These are phyloP conservation scores for Singerocomus inundabilis DNA, from an alignment of 1,284 basidiomycete species.

Conservation along the genomic window DNA sequence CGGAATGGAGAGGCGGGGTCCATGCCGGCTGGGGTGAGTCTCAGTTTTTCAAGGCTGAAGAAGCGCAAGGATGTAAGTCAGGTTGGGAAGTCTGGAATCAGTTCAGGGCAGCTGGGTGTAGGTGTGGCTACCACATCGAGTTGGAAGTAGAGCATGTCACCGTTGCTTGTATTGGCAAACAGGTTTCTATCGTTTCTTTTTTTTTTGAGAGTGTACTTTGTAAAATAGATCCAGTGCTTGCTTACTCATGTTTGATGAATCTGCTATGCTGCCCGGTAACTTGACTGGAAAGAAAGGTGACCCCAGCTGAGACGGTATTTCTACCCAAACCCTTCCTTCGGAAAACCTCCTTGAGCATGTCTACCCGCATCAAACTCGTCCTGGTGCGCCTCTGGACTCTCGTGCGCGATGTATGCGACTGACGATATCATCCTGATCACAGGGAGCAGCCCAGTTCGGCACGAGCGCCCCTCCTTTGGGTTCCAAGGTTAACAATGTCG, in stretches of 20 bases:
- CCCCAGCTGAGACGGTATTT: background rate
- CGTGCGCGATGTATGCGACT: background rate
- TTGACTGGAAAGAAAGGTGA: no score
- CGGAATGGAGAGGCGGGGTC: constrained; percentile 36
- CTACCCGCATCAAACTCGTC: constrained; percentile 10
- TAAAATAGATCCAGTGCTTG: no score
- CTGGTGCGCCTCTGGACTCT: constrained; percentile 2
- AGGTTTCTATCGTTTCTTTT: no score
- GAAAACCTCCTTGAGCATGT: constrained; percentile 3
- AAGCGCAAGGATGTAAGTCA: constrained; percentile 1
- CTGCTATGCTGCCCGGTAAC: no score
- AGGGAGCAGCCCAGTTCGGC: constrained; percentile 22
- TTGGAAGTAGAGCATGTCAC: constrained; percentile 4
- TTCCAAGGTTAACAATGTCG: constrained; percentile 19
- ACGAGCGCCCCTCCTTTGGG: constrained; percentile 7
- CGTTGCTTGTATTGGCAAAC: no score
- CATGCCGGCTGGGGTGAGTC: constrained; percentile 30
- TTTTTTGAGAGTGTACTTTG: no score
- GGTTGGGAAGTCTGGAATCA: constrained; percentile 9
- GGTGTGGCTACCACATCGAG: constrained; percentile 19
- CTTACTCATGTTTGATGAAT: no score
- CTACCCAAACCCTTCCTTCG: background rate
- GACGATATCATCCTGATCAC: background rate
- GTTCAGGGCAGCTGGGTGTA: constrained; percentile 11
- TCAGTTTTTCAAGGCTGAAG: constrained; percentile 18